phyloP scores from a whole-genome alignment of 208 protist species.

The Leishmania braziliensis region DNA sequence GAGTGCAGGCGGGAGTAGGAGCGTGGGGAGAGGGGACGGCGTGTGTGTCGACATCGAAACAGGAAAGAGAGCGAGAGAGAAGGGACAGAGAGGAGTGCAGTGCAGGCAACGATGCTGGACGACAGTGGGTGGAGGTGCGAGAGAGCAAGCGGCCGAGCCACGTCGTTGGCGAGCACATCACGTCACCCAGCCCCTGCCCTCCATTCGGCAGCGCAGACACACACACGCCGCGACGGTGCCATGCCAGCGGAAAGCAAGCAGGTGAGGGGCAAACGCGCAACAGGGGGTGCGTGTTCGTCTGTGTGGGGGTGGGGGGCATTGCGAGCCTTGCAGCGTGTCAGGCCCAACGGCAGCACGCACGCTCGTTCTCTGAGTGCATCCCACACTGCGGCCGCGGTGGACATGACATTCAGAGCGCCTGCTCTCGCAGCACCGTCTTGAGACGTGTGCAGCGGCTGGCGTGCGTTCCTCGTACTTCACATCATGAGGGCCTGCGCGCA shows the following conservation, averaged over 20 bases:
- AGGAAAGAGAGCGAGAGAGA: neutral
- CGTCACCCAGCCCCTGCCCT: neutral
- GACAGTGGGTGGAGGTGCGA: neutral
- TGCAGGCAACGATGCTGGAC: neutral
- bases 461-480: neutral
- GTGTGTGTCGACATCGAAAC: constrained; percentile 1
- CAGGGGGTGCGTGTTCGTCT: neutral
- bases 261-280: neutral
- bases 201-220: neutral
- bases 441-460: neutral
- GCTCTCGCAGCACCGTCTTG: neutral
- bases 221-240: neutral
- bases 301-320: neutral
- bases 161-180: neutral
- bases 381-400: neutral
- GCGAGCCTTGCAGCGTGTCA: neutral
- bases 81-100: neutral
- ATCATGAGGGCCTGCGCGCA: neutral
- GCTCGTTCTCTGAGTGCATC: neutral
- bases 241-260: neutral
- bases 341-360: neutral
- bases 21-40: neutral
- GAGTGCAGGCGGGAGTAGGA: neutral
- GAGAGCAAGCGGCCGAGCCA: neutral
- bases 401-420: neutral